Evolutionary conservation across 2,329 filamentous ascomycete species (phyloP).

Genomic region (Colletotrichum endophyticum): DNA sequence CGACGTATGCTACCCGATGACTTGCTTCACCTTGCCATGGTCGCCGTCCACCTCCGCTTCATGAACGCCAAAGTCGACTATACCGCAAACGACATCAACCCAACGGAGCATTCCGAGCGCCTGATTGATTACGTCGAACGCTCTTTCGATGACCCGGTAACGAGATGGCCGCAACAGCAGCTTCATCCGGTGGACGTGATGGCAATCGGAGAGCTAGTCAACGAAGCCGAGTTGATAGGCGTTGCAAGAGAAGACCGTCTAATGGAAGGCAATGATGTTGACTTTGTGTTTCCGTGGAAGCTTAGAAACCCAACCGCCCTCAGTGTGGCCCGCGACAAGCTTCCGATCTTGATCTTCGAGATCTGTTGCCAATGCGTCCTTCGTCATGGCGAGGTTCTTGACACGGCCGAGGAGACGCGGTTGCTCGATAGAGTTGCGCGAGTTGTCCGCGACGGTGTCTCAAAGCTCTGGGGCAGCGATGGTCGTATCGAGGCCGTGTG

Average conservation of each 20-base stretch:
- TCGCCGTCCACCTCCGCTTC: background rate
- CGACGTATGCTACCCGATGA: background rate
- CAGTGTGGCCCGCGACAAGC: background rate
- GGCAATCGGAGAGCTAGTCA: background rate
- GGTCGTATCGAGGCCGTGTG: background rate
- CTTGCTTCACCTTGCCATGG: background rate
- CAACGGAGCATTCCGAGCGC: background rate
- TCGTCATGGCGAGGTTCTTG: background rate
- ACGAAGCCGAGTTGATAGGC: background rate
- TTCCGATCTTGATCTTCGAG: background rate
- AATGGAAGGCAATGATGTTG: background rate
- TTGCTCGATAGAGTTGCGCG: background rate
- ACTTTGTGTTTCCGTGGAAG: background rate
- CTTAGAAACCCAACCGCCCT: background rate
- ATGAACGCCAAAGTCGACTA: background rate
- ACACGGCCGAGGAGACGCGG: background rate
- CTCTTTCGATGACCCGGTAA: background rate
- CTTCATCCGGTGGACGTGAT: background rate
- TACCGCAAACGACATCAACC: background rate
- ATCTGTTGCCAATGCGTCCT: background rate
- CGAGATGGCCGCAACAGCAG: background rate
- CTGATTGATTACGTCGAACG: background rate
- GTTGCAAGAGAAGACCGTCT: background rate
- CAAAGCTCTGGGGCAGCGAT: background rate
- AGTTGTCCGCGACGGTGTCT: background rate